phyloP scores from a whole-genome alignment of 371 early-diverging fungal genomes.

The Dentiscutata heterogama region DNA sequence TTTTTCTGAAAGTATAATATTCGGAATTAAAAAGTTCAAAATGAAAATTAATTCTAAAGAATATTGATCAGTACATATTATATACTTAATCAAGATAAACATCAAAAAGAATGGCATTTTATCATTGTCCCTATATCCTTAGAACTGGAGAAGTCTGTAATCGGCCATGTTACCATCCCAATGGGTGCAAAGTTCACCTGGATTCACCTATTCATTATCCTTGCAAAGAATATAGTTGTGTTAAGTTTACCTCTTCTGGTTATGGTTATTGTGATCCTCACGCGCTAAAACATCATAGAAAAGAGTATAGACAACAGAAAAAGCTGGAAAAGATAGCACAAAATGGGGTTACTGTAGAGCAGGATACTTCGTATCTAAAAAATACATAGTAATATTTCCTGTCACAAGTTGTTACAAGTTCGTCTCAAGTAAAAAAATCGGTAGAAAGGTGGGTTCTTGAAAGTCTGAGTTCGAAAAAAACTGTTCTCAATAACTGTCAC shows the following conservation, averaged over 20 bases:
- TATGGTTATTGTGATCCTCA: constrained; percentile 6
- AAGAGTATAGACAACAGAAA: neutral
- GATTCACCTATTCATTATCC: neutral
- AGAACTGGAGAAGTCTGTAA: constrained; percentile 37
- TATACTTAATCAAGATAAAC: no score
- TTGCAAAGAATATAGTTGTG: constrained; percentile 11
- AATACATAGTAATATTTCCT: no score
- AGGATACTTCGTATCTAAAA: no score
- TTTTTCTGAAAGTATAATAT: constrained; percentile 21
- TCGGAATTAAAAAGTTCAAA: constrained; percentile 11
- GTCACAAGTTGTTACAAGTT: neutral
- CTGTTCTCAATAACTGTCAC: no score
- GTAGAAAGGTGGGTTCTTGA: no score
- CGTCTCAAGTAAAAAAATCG: no score
- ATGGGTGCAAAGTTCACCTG: constrained; percentile 13
- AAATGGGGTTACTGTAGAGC: no score
- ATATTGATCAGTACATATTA: no score
- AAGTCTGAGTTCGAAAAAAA: no score
- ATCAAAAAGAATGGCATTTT: no score
- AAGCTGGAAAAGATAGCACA: neutral
- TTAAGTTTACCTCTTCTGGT: neutral
- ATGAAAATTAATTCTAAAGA: no score
- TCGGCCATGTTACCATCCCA: constrained; percentile 5
- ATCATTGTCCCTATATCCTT: constrained; percentile 38
- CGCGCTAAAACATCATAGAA: neutral